A percentile compares a stretch with the other conserved stretches of the same genome.
These are phyloP conservation scores for Sarcodon aspratus DNA, from an alignment of 768 basidiomycete species.

Conservation along the genomic window DNA sequence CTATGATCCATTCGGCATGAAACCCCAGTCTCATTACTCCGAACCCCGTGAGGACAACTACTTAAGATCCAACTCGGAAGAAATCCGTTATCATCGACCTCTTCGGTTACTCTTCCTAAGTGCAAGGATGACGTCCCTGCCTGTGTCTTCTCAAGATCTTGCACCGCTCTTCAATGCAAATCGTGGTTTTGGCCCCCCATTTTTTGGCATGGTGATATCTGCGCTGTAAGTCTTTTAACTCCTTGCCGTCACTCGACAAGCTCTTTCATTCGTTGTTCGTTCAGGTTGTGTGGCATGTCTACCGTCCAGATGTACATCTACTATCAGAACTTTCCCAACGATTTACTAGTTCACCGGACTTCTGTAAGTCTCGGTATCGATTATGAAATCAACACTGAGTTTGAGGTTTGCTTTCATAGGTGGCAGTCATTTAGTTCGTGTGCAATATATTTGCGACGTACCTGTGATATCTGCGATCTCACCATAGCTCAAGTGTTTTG, in stretches of 20 bases:
- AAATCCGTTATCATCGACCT: too few species aligned
- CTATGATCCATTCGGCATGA: too few species aligned
- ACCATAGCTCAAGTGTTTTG: too few species aligned
- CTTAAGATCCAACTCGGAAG: too few species aligned
- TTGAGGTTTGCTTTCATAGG: neutral
- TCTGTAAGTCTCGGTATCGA: neutral
- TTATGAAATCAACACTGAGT: neutral
- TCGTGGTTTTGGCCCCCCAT: neutral
- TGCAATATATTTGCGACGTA: neutral
- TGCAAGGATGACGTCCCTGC: too few species aligned
- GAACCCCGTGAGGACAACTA: too few species aligned
- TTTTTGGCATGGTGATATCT: neutral
- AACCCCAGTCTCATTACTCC: too few species aligned
- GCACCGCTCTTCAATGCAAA: too few species aligned
- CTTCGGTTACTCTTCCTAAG: too few species aligned
- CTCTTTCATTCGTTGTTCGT: too few species aligned
- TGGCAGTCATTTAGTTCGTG: neutral
- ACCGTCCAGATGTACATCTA: neutral
- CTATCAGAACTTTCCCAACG: neutral
- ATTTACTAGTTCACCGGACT: neutral
- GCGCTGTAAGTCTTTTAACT: neutral
- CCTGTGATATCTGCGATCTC: neutral
- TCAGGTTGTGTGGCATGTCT: neutral
- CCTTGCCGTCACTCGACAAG: too few species aligned
- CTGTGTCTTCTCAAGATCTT: too few species aligned